phyloP scores from a whole-genome alignment of 331 rosid species.

The Pyrus hybrid region DNA sequence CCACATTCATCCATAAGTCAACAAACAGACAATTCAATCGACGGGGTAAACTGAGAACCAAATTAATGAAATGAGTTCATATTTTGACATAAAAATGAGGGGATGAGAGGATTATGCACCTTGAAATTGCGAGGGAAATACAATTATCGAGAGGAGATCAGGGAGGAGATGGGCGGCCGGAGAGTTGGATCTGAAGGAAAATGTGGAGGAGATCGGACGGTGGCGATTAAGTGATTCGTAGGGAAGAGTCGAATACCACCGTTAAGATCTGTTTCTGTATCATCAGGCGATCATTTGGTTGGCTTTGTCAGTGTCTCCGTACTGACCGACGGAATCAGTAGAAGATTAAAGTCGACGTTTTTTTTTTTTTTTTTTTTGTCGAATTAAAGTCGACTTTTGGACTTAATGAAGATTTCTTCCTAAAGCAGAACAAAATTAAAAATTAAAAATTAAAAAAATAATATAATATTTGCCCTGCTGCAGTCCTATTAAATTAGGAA shows the following conservation, averaged over 20 bases:
- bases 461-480: too few relatives aligned
- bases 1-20: neutral
- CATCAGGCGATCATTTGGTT: neutral
- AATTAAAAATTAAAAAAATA: too few relatives aligned
- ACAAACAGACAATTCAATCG: neutral
- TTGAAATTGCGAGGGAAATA: neutral
- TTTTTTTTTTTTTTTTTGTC: too few relatives aligned
- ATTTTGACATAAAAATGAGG: neutral
- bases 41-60: neutral
- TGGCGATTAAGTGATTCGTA: neutral
- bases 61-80: neutral
- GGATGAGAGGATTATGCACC: neutral
- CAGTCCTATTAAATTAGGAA: too few relatives aligned
- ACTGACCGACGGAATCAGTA: neutral
- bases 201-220: constrained; percentile 13
- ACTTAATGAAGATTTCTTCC: too few relatives aligned
- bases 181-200: constrained; percentile 10
- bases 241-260: neutral
- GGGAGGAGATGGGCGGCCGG: neutral
- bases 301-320: neutral
- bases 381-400: neutral
- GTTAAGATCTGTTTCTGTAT: neutral
- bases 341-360: neutral
- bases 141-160: neutral
- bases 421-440: too few relatives aligned